phyloP scores from a whole-genome alignment of 352 stramenopile species.

The Phytophthora macrochlamydospora region DNA sequence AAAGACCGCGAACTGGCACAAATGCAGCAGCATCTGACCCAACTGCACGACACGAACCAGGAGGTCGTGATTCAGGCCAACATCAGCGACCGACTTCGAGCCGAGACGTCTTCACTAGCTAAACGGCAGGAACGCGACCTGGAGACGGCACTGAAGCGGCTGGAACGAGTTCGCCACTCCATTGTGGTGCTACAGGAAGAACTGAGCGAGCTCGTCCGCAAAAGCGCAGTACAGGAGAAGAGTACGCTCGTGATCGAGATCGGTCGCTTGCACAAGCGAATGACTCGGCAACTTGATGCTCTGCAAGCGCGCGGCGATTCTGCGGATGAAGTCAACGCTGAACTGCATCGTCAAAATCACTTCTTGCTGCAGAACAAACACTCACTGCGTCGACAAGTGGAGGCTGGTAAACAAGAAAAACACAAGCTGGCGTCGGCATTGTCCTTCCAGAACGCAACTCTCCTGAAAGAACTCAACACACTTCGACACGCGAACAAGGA shows the following conservation, averaged over 20 bases:
- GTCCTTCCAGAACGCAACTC: constrained; percentile 69
- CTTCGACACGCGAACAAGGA: constrained; percentile 70
- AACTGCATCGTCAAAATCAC: constrained; percentile 75
- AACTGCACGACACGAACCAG: constrained; percentile 69
- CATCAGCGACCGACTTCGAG: constrained; percentile 62
- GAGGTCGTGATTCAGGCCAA: constrained; percentile 76
- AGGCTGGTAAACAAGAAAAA: constrained; percentile 65
- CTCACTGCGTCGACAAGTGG: constrained; percentile 66
- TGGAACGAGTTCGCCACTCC: constrained; percentile 58
- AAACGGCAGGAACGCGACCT: constrained; percentile 57
- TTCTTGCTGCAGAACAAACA: constrained; percentile 81
- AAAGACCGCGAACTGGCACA: constrained; percentile 70
- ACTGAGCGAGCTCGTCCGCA: constrained; percentile 59
- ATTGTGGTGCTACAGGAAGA: constrained; percentile 73
- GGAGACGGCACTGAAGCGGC: constrained; percentile 26
- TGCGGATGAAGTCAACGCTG: constrained; percentile 61
- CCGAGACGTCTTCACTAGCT: constrained; percentile 43
- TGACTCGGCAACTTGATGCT: constrained; percentile 56
- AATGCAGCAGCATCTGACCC: constrained; percentile 64
- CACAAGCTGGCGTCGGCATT: constrained; percentile 74
- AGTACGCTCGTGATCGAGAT: constrained; percentile 64
- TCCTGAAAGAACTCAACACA: constrained; percentile 71
- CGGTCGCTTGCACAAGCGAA: constrained; percentile 66
- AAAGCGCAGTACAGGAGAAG: constrained; percentile 69
- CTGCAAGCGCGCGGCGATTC: constrained; percentile 58